Base-by-base conservation (phyloP, 2,329 filamentous ascomycete genomes). In the Clarireedia paspali region DNA sequence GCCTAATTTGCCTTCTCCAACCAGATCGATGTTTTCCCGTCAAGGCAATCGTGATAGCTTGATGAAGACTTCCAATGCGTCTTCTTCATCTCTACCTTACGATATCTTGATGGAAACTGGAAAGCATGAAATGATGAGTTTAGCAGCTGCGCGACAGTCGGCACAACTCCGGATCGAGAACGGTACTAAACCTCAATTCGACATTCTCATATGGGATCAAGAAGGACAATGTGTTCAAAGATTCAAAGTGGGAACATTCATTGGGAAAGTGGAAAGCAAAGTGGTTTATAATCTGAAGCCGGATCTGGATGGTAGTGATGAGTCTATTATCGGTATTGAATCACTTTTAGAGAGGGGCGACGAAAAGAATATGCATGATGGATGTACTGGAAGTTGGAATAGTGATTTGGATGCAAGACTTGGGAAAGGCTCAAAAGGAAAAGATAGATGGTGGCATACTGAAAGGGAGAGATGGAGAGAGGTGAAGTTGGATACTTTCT, bases 151-250 rank as follows among this genome's bases (percentile, higher is more conserved):
- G 1, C 81, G 87, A 0, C 72, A 83, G 6, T 79, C 81, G 15
- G 87, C 87, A 0, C 87, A 91, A 67, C 71, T 76, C 0, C 77
- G 87, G 0, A 77, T 89, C 23, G 80, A 87, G 39, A 74, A 77
- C 20, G 82, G 83, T 0, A 71, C 72, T 24, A 64, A 71, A 1
- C 81, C 82, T 1, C 74, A 76, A 15, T 84, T 84, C 66, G 74
- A 75, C 6, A 75, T 89, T 38, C 77, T 81, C 10, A 76, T 90
- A 1, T 69, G 65, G 59, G 68, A 71, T 53, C 68, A 70, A 36
- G 68, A 73, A 1, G 69, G 76, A 14, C 81, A 81, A 0, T 68
- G 70, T 1, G 62, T 82, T 1, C 77, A 84, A 30, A 74, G 75
- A 2, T 80, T 79, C 50, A 75, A 75, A 4, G 70, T 89, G 17